phyloP scores from a whole-genome alignment of 345 rosid species.

The Cardamine occulta region DNA sequence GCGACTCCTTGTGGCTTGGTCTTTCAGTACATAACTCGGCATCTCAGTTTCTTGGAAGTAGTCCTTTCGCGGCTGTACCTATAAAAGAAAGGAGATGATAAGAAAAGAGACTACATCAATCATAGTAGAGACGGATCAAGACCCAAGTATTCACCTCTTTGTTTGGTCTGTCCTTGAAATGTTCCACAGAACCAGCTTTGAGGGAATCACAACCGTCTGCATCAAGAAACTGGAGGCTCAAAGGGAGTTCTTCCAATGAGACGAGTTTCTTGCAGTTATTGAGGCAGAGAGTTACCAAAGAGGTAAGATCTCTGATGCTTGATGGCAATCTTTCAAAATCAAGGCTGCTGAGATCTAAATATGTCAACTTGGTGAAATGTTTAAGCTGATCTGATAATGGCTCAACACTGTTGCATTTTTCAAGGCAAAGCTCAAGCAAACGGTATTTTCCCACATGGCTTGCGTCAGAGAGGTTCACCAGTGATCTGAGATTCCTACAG shows the following conservation, averaged over 20 bases:
- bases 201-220: constrained; percentile 28
- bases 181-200: constrained; percentile 7
- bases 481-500: constrained; percentile 17
- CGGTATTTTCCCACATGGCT: background rate
- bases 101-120: background rate
- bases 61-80: background rate
- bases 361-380: constrained; percentile 8
- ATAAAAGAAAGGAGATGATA: constrained; percentile 1
- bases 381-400: constrained; percentile 20
- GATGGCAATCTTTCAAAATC: constrained; percentile 14
- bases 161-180: background rate
- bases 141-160: background rate
- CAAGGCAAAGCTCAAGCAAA: constrained; percentile 25
- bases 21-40: background rate
- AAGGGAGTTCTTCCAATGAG: background rate
- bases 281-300: constrained; percentile 11
- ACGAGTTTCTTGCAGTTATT: constrained; percentile 12
- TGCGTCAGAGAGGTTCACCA: constrained; percentile 5
- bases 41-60: background rate
- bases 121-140: background rate
- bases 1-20: constrained; percentile 4
- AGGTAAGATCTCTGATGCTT: constrained; percentile 22
- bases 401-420: constrained; percentile 13
- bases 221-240: constrained; percentile 11
- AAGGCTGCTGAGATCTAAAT: constrained; percentile 17